Evolutionary conservation across 768 basidiomycete species (phyloP).

Genomic region (Glaciozyma martinii): DNA sequence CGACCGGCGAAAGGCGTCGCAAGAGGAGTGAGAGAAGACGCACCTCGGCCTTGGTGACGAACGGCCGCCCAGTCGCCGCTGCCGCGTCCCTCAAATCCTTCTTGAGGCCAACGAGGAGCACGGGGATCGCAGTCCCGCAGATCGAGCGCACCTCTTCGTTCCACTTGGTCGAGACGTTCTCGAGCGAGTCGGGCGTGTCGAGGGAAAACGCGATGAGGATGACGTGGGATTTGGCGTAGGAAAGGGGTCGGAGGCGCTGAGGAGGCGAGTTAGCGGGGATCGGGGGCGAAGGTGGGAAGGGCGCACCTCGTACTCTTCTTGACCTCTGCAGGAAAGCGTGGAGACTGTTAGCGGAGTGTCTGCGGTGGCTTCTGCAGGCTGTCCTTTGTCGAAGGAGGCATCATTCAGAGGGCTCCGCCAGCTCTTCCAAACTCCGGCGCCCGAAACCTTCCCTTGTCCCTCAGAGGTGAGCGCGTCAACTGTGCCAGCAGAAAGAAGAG

Average conservation of each 20-base stretch:
- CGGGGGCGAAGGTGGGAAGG: background rate
- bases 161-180: conserved; percentile 98
- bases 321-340: conserved; percentile 53
- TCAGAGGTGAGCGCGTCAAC: background rate
- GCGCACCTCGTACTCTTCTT: conserved; percentile 91
- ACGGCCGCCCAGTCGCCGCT: conserved; percentile 36
- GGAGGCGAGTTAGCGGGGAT: conserved; percentile 73
- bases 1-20: conserved; percentile 33
- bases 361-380: background rate
- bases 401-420: background rate
- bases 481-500: background rate
- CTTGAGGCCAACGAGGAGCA: conserved; percentile 93
- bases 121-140: conserved; percentile 83
- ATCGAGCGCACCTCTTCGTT: conserved; percentile 96
- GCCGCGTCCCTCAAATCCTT: conserved; percentile 62
- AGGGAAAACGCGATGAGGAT: conserved; percentile 99
- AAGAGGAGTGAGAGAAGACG: conserved; percentile 20
- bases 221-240: conserved; percentile 99
- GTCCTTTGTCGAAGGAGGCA: background rate
- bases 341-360: background rate
- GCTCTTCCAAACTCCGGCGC: no score
- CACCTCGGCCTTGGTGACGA: conserved; percentile 40
- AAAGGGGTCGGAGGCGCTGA: conserved; percentile 93
- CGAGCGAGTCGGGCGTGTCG: conserved; percentile 93
- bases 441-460: no score